Evolutionary conservation across 2,329 filamentous ascomycete genomes (phyloP).

Genomic region (Epichloe uncinata): DNA sequence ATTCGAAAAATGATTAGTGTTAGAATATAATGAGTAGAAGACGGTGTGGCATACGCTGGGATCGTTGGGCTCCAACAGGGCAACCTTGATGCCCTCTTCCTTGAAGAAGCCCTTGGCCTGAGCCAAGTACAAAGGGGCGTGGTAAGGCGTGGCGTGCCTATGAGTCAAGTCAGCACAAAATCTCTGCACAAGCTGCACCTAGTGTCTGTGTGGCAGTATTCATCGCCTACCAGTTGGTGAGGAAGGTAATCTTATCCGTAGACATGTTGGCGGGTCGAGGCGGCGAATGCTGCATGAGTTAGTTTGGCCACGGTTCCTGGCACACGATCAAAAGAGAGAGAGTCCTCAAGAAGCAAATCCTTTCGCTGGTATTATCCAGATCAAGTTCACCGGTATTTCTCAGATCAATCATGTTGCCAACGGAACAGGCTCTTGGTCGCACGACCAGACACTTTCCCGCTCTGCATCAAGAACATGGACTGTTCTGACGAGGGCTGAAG

Average conservation of each 20-base stretch:
- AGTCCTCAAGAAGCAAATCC: conserved; percentile 58
- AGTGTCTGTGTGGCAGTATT: neutral
- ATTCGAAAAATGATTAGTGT: neutral
- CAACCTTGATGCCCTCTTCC: conserved; percentile 65
- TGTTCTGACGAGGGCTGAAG: too few relatives aligned
- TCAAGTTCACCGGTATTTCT: conserved; percentile 78
- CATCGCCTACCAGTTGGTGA: conserved; percentile 59
- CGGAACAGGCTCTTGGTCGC: neutral
- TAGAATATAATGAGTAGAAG: neutral
- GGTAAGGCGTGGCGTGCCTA: conserved; percentile 73
- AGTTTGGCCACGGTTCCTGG: conserved; percentile 26
- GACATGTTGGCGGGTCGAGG: conserved; percentile 47
- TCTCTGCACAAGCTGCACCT: neutral
- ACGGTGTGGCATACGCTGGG: conserved; percentile 41
- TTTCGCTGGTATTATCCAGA: conserved; percentile 82
- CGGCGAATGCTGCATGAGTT: conserved; percentile 30
- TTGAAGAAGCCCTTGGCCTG: conserved; percentile 64
- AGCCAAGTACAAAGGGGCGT: conserved; percentile 64
- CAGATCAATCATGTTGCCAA: conserved; percentile 34
- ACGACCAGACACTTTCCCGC: neutral
- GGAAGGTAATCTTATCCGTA: conserved; percentile 74
- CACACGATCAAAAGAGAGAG: neutral
- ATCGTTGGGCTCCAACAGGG: conserved; percentile 66
- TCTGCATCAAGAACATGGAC: too few relatives aligned
- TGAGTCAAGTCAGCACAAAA: neutral